These are phyloP conservation scores for Senecio squalidus DNA, from an alignment of 140 eudicot species.

Conservation along the genomic window DNA sequence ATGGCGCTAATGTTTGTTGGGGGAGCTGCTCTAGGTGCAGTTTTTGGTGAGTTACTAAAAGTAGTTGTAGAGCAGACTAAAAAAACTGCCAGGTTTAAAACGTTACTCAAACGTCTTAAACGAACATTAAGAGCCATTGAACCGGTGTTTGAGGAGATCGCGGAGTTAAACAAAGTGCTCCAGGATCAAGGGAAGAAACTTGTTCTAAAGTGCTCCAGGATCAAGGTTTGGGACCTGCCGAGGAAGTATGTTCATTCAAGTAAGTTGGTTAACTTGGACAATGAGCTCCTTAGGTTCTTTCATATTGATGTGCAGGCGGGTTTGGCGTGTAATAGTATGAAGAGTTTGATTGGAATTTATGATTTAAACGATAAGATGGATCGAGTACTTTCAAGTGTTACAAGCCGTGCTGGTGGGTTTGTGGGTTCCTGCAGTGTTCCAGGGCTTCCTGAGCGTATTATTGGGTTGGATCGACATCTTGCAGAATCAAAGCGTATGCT, in stretches of 20 bases:
- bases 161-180: not conserved
- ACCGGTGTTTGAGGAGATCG: constrained; percentile 14
- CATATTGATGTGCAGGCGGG: not conserved
- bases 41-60: constrained; percentile 9
- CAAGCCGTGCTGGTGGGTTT: not conserved
- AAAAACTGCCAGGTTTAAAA: not conserved
- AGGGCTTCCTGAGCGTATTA: constrained; percentile 6
- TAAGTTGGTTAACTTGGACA: constrained; percentile 11
- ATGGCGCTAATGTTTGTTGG: not conserved
- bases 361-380: not conserved
- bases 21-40: constrained; percentile 16
- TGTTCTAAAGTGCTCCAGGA: constrained; percentile 11
- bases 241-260: constrained; percentile 1
- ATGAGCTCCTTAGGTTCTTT: constrained; percentile 16
- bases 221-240: constrained; percentile 1
- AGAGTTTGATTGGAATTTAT: not conserved
- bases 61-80: not conserved
- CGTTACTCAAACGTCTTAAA: not conserved
- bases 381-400: not conserved
- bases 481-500: constrained; percentile 12
- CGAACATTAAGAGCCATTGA: constrained; percentile 1
- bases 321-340: not conserved
- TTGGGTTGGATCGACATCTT: constrained; percentile 28
- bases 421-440: constrained; percentile 18
- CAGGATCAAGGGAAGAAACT: constrained; percentile 20